Base-by-base conservation (phyloP, 768 basidiomycete genomes). In the Pilatotrama ljubarskyi region DNA sequence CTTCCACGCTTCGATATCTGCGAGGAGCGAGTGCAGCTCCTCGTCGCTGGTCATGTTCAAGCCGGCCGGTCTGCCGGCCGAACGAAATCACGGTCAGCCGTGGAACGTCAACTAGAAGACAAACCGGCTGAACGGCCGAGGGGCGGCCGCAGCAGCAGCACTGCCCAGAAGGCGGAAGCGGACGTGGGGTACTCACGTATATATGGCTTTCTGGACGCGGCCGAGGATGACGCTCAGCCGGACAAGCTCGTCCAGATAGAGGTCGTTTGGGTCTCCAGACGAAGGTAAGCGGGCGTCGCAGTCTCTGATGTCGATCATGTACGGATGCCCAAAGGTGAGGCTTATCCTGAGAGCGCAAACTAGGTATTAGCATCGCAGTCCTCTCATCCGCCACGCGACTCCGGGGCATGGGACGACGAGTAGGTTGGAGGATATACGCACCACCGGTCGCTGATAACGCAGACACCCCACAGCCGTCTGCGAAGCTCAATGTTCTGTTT, bases 221-320 rank as follows among this genome's bases (percentile, higher is more conserved):
- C 97, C 97, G 36, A 98, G 83, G 55, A 98, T 81, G 64, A 98
- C 87, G 63, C 92, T 93, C 54, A 99, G 77, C 56, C 95, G 89
- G 55, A 96, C 88, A 61, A 98, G 86, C 72, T 97, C 94, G 69
- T 91, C 87, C 79, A 94, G 84, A 74, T 95, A 95, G 60, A 90
- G 73, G 70, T 89, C 85, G 57, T 82, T 80, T 14, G 83, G 81
- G 67, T 93, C 88, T 43, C 92, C 94, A 2, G 91, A 92, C 9
- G 93, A 93, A 0, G 95, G 95, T 35, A 97, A 78, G 54, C 95
- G 87, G 4, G 92, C 90, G 73, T 99, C 96, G 73, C 97, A 99
- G 73, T 99, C 97, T 65, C 90, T 86, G 2, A 98, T 85, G 72
- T 98, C 95, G 62, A 99, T 96, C 90, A 96, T 92, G 71, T 87